Conservation (phyloP, 768 basidiomycete species). For the Scleroderma bovista region DNA sequence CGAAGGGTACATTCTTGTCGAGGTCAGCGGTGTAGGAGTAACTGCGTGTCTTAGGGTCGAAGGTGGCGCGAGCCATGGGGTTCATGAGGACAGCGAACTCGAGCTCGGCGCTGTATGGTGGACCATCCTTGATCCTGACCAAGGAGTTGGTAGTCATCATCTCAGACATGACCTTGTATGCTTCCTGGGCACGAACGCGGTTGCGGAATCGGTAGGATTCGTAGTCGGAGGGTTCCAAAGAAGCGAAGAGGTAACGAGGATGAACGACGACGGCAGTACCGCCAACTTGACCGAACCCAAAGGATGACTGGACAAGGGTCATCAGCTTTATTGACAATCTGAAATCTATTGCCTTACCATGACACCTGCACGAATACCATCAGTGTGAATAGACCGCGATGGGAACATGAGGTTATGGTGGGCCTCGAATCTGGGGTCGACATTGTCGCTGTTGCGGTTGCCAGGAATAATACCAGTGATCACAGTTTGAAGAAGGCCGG, state of each 20-base stretch:
- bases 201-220: constrained; percentile 71
- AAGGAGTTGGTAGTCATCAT: constrained; percentile 94
- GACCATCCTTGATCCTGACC: constrained; percentile 91
- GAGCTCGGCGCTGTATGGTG: constrained; percentile 82
- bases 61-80: constrained; percentile 81
- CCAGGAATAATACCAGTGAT: constrained; percentile 86
- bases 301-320: constrained; percentile 59
- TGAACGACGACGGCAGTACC: constrained; percentile 85
- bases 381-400: constrained; percentile 92
- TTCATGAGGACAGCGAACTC: constrained; percentile 87
- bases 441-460: constrained; percentile 94
- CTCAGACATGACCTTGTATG: constrained; percentile 90
- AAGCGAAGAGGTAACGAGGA: constrained; percentile 86
- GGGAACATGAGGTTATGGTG: constrained; percentile 95
- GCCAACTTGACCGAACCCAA: constrained; percentile 98
- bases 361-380: constrained; percentile 81
- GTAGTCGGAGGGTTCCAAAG: constrained; percentile 73
- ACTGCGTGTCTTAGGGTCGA: constrained; percentile 79
- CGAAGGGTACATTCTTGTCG: constrained; percentile 44
- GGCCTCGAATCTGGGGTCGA: constrained; percentile 88
- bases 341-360: constrained; percentile 53
- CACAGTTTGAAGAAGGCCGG: constrained; percentile 84
- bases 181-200: constrained; percentile 56
- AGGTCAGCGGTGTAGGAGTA: constrained; percentile 74
- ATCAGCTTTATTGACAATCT: neutral